Evolutionary conservation across 2,329 filamentous ascomycete species (phyloP), one percentile per base, ranked within the genome.

Genomic region (Stachybotrys elegans): DNA sequence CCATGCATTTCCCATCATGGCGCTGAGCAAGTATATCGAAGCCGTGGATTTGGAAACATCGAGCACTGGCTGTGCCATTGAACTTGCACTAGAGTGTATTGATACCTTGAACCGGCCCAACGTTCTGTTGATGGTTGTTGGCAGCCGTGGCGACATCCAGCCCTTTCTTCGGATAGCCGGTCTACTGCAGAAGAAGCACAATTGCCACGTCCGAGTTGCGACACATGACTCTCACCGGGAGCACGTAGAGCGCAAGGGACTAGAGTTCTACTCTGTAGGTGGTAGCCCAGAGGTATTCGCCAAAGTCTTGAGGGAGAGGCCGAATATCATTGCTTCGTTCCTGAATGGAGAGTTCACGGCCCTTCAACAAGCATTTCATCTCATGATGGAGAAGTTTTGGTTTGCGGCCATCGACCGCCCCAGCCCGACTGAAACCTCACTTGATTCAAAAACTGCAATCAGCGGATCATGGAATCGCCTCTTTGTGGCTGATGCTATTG

Each of bases 1-100:
- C 12, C 44, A 46, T 22, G 40, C 40, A 12, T 46, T 46, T 43
- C 44, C 44, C 5, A 46, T 46, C 36, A 46, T 46, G 44, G 44
- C 44, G 11, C 34, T 46, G 5, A 37, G 44, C 7, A 42, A 32
- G 29, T 46, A 37, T 22, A 20, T 36, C 20, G 22, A 21, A 21
- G 23, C 27, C 8, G 40, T 32, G 6, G 29, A 32, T 5, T 5
- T 32, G 11, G 29, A 32, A 32, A 16, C 29, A 16, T n/a, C 14
- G 29, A 32, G 12, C 29, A 32, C 14, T 13, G 14, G 14, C n/a
- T 9, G 29, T 5, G 5, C 29, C 29, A 32, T 32, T 32, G 29
- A 32, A 16, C 29, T 32, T 32, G 12, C 29, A 16, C 11, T 16
- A 5, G 5, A 13, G 6, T 32, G 14, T 32, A 32, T 32, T n/a